Evolutionary conservation across 441 rosid species (phyloP), one percentile per base, ranked within the genome.

Genomic region (Rhodomyrtus psidioides): DNA sequence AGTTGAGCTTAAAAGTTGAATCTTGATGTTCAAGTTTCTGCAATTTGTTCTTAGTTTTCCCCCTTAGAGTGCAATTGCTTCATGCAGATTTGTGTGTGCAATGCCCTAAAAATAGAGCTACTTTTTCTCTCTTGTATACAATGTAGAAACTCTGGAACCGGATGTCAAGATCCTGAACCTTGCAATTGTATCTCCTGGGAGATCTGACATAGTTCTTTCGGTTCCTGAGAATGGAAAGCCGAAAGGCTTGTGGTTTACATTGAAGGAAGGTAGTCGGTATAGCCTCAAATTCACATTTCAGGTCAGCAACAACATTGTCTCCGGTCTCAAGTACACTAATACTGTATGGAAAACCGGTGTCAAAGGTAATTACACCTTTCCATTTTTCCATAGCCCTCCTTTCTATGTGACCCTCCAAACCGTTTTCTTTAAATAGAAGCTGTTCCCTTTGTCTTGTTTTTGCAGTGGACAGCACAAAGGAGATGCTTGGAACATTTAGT

Each of bases 211-310:
- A 53, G 91, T 92, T 46, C 95, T 94, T n/a, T 76, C 91, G 34
- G 91, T 94, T 70, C 97, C 98, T 0, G 94, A 93, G 87, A 92
- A 90, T 85, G 98, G 98, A n/a, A 93, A 94, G 16, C 94, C 95
- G 1, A 87, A 90, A 65, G 98, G 98, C 7, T 74, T 88, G 81
- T 96, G 98, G 99, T 97, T 97, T 89, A 93, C 98, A 30, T 85
- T 97, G 89, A 96, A 96, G 89, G 98, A 97, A 94, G 98, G 98
- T 24, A 92, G 95, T 88, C 96, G 74, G 24, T 96, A 97, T 90
- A 92, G 86, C 84, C 85, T 97, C 89, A 94, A 93, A 85, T 94
- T 96, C 90, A 79, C 95, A 30, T 95, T 96, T 88, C 90, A 88
- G 84, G 98, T 95, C 88, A 89, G 89, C 89, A 93, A 95, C 88